phyloP scores from a whole-genome alignment of 257 asterid genomes.

The Rehmannia glutinosa region DNA sequence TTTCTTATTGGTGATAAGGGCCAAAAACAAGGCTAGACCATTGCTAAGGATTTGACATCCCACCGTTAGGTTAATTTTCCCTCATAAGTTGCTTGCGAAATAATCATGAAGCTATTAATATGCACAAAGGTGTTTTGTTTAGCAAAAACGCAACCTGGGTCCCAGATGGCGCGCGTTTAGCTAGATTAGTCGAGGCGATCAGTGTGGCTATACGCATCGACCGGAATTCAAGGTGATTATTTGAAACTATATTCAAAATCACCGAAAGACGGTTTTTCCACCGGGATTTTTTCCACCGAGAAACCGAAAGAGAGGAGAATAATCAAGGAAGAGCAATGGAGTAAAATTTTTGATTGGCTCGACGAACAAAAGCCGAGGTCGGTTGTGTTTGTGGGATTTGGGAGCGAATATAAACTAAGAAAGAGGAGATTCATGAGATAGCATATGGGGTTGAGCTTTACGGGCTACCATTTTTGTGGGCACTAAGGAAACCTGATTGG shows the following conservation, averaged over 20 bases:
- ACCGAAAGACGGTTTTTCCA: constrained; percentile 16
- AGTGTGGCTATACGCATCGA: constrained; percentile 6
- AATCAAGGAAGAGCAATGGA: not conserved
- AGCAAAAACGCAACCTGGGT: constrained; percentile 6
- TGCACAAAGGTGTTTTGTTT: not conserved
- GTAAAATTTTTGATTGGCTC: constrained; percentile 22
- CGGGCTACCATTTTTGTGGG: constrained; percentile 20
- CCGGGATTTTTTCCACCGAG: constrained; percentile 24
- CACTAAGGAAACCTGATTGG: constrained; percentile 14
- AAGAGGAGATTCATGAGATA: constrained; percentile 20
- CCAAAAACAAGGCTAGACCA: not conserved
- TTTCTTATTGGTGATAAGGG: not conserved
- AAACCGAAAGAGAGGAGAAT: not conserved
- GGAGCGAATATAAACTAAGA: constrained; percentile 13
- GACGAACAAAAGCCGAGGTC: constrained; percentile 9
- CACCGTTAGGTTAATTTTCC: constrained; percentile 21
- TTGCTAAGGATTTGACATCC: not conserved
- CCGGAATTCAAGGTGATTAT: constrained; percentile 14
- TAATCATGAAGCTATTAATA: constrained; percentile 1
- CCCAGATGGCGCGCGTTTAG: constrained; percentile 1
- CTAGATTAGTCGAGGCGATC: not conserved
- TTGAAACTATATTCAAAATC: not conserved
- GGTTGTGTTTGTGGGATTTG: constrained; percentile 23
- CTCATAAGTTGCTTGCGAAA: constrained; percentile 7
- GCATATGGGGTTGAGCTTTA: constrained; percentile 26